Conservation (phyloP, 495 filamentous ascomycete genomes). For the Aspergillus nanangensis region DNA sequence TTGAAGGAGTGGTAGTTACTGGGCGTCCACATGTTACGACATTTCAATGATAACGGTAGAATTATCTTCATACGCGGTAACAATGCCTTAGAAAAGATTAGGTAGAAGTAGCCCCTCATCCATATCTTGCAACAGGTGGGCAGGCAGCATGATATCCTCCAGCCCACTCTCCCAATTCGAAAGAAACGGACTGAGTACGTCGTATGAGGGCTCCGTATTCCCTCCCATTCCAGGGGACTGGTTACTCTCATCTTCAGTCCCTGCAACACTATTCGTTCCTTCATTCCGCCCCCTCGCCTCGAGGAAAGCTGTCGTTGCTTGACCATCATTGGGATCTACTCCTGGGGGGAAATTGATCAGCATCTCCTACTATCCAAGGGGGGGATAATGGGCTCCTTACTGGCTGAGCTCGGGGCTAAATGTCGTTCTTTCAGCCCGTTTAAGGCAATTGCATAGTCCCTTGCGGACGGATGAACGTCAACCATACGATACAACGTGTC, state of each 20-base stretch:
- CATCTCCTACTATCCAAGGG: too few relatives aligned
- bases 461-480: constrained; percentile 3
- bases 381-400: too few relatives aligned
- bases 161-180: constrained; percentile 9
- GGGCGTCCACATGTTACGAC: too few relatives aligned
- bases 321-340: too few relatives aligned
- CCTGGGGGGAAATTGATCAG: too few relatives aligned
- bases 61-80: too few relatives aligned
- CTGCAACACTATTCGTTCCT: background rate
- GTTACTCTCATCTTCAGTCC: background rate
- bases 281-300: background rate
- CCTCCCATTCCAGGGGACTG: background rate
- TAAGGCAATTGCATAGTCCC: constrained; percentile 2
- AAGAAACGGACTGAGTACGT: constrained; percentile 3
- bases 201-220: background rate
- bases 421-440: background rate
- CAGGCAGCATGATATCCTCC: constrained; percentile 14
- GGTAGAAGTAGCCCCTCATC: constrained; percentile 10
- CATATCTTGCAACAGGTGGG: constrained; percentile 11
- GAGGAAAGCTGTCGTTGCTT: background rate
- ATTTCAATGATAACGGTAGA: too few relatives aligned
- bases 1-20: too few relatives aligned
- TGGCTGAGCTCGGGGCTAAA: background rate
- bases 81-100: constrained; percentile 5
- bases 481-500: constrained; percentile 6